Evolutionary conservation across 805 yeast genomes (phyloP).

Genomic region (Starmerella bombicola): DNA sequence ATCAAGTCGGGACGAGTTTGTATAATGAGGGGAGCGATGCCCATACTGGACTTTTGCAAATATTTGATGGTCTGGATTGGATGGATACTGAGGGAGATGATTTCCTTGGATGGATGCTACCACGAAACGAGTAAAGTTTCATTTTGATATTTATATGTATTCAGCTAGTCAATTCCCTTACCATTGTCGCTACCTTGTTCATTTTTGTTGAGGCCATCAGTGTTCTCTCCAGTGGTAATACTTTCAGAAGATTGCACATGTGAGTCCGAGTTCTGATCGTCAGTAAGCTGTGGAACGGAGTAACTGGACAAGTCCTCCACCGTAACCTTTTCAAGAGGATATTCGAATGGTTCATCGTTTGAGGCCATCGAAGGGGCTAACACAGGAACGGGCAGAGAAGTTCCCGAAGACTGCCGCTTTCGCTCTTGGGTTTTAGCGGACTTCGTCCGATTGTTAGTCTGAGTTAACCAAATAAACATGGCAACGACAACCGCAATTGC

Average conservation of each 20-base stretch:
- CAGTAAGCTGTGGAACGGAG: not conserved
- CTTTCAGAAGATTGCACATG: too few species aligned
- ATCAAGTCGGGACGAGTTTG: not conserved
- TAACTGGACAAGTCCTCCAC: constrained; percentile 5
- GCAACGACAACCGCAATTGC: constrained; percentile 59
- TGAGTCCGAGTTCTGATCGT: not conserved
- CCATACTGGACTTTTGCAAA: constrained; percentile 24
- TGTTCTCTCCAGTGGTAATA: too few species aligned
- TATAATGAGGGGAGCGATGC: constrained; percentile 15
- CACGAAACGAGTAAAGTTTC: constrained; percentile 14
- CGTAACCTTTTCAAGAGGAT: not conserved
- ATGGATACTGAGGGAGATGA: constrained; percentile 72
- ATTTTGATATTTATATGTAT: not conserved
- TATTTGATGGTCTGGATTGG: constrained; percentile 71
- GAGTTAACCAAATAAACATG: constrained; percentile 40
- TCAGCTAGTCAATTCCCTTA: not conserved
- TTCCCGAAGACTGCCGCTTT: constrained; percentile 12
- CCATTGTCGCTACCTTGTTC: not conserved
- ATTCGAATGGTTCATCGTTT: constrained; percentile 4
- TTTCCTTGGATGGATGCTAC: constrained; percentile 74
- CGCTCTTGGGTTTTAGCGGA: constrained; percentile 13
- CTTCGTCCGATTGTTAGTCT: constrained; percentile 27
- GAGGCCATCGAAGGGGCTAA: constrained; percentile 15
- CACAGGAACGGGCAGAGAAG: constrained; percentile 13
- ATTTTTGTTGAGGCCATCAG: too few species aligned